Conservation (phyloP, 345 rosid species). For the Laguncularia racemosa region DNA sequence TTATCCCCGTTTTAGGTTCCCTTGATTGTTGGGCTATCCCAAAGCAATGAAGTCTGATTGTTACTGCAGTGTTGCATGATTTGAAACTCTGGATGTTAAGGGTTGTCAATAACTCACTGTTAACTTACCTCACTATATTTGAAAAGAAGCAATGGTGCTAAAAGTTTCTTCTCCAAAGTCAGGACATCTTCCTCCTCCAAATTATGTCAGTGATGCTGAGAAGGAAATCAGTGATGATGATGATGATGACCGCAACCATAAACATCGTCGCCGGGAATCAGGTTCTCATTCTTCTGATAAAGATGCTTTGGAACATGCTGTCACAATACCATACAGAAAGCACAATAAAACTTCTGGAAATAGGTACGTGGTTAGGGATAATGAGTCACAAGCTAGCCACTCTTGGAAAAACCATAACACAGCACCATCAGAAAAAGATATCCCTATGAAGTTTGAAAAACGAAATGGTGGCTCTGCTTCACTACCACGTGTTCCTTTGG, state of each 20-base stretch:
- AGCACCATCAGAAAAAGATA: constrained; percentile 35
- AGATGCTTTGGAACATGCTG: constrained; percentile 47
- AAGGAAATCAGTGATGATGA: constrained; percentile 96
- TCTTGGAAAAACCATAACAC: constrained; percentile 31
- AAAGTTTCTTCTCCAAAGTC: constrained; percentile 64
- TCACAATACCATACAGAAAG: constrained; percentile 64
- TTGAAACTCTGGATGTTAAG: constrained; percentile 4
- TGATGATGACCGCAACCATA: constrained; percentile 96
- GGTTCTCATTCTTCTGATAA: constrained; percentile 66
- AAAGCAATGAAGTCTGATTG: too few species aligned
- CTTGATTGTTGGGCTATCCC: too few species aligned
- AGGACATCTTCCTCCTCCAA: constrained; percentile 51
- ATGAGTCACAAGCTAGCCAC: constrained; percentile 44
- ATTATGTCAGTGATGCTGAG: constrained; percentile 68
- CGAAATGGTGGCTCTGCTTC: constrained; percentile 43
- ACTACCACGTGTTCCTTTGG: constrained; percentile 40
- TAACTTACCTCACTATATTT: constrained; percentile 2
- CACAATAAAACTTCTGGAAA: constrained; percentile 51
- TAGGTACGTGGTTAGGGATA: constrained; percentile 52
- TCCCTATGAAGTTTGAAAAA: constrained; percentile 45
- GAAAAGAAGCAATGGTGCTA: constrained; percentile 50
- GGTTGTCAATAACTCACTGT: background rate
- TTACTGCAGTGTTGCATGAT: too few species aligned
- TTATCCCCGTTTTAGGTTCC: too few species aligned
- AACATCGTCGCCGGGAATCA: constrained; percentile 74